A percentile compares a stretch with the other conserved stretches of the same genome.
Evolutionary conservation across 331 rosid species (phyloP).

Genomic region (Malus hybrid): DNA sequence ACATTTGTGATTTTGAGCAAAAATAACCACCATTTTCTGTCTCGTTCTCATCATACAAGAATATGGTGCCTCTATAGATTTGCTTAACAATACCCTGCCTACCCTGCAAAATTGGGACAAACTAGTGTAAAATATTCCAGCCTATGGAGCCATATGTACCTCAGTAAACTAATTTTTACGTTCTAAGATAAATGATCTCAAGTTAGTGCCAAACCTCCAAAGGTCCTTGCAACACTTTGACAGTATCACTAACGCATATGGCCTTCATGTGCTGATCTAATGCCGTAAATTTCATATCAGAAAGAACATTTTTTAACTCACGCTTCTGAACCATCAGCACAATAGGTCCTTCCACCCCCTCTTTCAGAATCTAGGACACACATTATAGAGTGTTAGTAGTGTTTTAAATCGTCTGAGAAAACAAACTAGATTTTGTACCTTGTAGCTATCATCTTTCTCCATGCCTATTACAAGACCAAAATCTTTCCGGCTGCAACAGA

Average conservation of each 20-base stretch:
- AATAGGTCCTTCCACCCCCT: conserved; percentile 55
- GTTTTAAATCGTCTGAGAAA: neutral
- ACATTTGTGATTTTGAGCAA: conserved; percentile 64
- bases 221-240: conserved; percentile 69
- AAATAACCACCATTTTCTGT: conserved; percentile 74
- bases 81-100: conserved; percentile 80
- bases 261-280: conserved; percentile 56
- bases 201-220: conserved; percentile 46
- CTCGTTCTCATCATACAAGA: conserved; percentile 55
- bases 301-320: conserved; percentile 52
- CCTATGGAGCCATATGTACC: neutral
- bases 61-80: conserved; percentile 65
- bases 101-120: conserved; percentile 45
- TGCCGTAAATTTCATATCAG: conserved; percentile 68
- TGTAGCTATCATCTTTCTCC: conserved; percentile 79
- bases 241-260: conserved; percentile 55
- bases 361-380: conserved; percentile 62
- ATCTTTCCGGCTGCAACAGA: conserved; percentile 68
- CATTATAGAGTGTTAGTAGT: conserved; percentile 3
- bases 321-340: conserved; percentile 40
- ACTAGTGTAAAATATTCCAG: conserved; percentile 10
- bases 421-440: conserved; percentile 38
- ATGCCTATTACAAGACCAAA: conserved; percentile 73
- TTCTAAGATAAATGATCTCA: neutral
- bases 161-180: neutral